phyloP scores from a whole-genome alignment of 2,329 filamentous ascomycete genomes.

The Calonectria multiphialidica region DNA sequence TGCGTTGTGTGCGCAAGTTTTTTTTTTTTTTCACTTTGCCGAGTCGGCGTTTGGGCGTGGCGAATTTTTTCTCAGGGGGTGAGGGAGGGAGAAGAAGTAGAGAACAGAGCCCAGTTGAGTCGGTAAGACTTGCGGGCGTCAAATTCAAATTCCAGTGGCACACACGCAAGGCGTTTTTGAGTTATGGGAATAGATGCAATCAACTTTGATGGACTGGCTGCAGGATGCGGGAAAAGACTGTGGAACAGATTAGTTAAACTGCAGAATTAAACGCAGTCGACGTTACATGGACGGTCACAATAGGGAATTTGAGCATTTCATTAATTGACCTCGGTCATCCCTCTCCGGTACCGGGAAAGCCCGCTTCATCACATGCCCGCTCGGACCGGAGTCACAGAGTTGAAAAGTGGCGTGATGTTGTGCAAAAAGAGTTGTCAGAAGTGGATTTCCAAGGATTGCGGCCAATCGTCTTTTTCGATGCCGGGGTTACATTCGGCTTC shows the following conservation, averaged over 20 bases:
- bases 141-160: not conserved
- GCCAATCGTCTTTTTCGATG: not conserved
- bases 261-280: slow-evolving; percentile 11
- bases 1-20: not conserved
- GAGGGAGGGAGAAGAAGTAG: not conserved
- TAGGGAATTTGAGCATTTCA: slow-evolving; percentile 2
- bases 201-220: not conserved
- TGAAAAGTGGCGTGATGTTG: slow-evolving; percentile 25
- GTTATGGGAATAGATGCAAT: not conserved
- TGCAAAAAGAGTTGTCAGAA: slow-evolving; percentile 2
- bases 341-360: slow-evolving; percentile 24
- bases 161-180: not conserved
- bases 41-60: not conserved
- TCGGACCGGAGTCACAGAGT: slow-evolving; percentile 22
- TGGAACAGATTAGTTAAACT: not conserved
- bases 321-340: slow-evolving; percentile 11
- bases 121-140: not conserved
- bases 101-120: not conserved
- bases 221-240: not conserved
- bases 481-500: slow-evolving; percentile 16
- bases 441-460: slow-evolving; percentile 3
- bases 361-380: slow-evolving; percentile 25
- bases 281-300: slow-evolving; percentile 18
- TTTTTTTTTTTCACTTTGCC: not conserved
- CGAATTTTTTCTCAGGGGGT: not conserved